phyloP scores from a whole-genome alignment of 2,329 filamentous ascomycete species.

The Diaporthe ilicicola region DNA sequence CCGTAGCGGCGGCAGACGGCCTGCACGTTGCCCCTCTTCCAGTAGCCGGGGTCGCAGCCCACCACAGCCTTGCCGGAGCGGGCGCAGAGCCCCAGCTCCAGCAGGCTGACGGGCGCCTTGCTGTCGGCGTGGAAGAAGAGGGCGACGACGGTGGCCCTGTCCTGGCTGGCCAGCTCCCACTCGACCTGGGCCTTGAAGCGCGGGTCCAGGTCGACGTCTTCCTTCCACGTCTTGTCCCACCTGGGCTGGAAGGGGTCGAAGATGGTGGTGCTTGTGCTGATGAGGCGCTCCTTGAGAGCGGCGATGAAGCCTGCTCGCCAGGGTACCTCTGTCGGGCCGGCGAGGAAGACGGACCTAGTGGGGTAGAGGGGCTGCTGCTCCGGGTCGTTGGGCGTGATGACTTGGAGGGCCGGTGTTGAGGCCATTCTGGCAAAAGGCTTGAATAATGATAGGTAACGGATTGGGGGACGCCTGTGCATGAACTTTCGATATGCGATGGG shows the following conservation, averaged over 20 bases:
- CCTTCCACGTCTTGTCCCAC: slow-evolving; percentile 64
- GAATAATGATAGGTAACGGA: not conserved
- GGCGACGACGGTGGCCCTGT: slow-evolving; percentile 60
- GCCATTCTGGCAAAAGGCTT: not conserved
- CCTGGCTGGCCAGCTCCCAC: slow-evolving; percentile 69
- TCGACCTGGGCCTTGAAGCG: slow-evolving; percentile 61
- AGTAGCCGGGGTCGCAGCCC: slow-evolving; percentile 60
- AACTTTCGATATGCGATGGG: not conserved
- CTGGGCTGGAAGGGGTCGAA: slow-evolving; percentile 64
- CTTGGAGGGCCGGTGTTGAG: not conserved
- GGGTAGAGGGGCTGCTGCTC: slow-evolving; percentile 26
- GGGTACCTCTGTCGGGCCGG: slow-evolving; percentile 59
- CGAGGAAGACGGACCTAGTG: slow-evolving; percentile 60
- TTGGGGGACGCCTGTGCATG: not conserved
- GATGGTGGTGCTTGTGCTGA: slow-evolving; percentile 53
- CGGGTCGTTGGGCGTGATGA: slow-evolving; percentile 29
- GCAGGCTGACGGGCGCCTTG: slow-evolving; percentile 63
- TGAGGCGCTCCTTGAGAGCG: slow-evolving; percentile 45
- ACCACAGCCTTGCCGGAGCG: slow-evolving; percentile 57
- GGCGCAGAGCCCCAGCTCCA: slow-evolving; percentile 67
- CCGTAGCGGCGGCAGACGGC: slow-evolving; percentile 60
- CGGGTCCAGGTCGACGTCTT: slow-evolving; percentile 54
- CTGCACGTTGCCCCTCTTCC: slow-evolving; percentile 68
- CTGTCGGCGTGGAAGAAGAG: slow-evolving; percentile 64
- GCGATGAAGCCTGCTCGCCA: slow-evolving; percentile 60